Conservation (phyloP, 805 yeast species). For the Kodamaea lidongshanica region DNA sequence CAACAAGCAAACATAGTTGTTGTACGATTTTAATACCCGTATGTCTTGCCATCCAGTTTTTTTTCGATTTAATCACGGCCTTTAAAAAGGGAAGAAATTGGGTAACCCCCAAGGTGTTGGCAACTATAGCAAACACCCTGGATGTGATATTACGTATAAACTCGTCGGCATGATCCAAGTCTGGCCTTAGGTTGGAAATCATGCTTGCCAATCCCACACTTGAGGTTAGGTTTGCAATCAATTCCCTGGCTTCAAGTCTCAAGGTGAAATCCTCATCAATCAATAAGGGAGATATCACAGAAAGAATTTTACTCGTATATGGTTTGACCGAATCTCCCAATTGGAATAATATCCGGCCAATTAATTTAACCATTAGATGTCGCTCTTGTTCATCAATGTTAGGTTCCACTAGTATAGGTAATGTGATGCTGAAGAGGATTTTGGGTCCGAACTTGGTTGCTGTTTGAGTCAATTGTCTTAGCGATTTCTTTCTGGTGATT, state of each 20-base stretch:
- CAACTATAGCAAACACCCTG: conserved; percentile 76
- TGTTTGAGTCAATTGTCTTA: conserved; percentile 59
- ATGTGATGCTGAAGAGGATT: conserved; percentile 57
- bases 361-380: conserved; percentile 69
- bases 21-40: conserved; percentile 76
- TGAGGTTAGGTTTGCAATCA: conserved; percentile 65
- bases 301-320: conserved; percentile 62
- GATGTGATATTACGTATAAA: conserved; percentile 71
- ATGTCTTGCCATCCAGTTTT: conserved; percentile 76
- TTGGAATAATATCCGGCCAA: conserved; percentile 61
- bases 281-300: conserved; percentile 71
- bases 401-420: conserved; percentile 72
- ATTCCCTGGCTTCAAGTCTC: conserved; percentile 72
- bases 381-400: conserved; percentile 75
- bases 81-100: conserved; percentile 69
- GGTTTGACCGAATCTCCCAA: conserved; percentile 66
- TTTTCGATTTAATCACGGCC: conserved; percentile 72
- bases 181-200: conserved; percentile 74
- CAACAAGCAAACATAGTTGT: conserved; percentile 57
- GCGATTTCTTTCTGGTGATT: conserved; percentile 56
- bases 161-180: conserved; percentile 78
- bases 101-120: conserved; percentile 69
- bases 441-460: conserved; percentile 66
- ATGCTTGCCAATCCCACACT: conserved; percentile 79
- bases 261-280: conserved; percentile 75